Evolutionary conservation across 2,329 filamentous ascomycete species (phyloP).

Genomic region (Cladophialophora yegresii): DNA sequence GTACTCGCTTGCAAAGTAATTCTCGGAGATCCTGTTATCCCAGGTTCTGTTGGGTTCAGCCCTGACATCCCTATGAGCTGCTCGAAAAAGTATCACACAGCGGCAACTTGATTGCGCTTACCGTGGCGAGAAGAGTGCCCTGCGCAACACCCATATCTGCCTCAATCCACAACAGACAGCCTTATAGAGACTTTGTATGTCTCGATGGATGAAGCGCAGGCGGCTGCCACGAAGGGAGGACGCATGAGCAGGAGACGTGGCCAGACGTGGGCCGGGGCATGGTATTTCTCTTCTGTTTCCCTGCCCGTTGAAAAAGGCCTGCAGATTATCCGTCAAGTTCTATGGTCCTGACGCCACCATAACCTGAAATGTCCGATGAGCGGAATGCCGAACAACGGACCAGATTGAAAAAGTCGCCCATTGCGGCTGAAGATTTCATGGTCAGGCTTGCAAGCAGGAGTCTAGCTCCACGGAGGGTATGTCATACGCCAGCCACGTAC

Average conservation of each 20-base stretch:
- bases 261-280: background rate
- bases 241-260: conserved; percentile 1
- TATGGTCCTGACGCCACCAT: conserved; percentile 1
- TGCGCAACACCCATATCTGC: background rate
- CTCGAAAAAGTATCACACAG: background rate
- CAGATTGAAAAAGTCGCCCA: background rate
- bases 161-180: background rate
- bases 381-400: background rate
- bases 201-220: background rate
- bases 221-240: background rate
- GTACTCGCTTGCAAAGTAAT: background rate
- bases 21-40: background rate
- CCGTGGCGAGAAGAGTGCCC: background rate
- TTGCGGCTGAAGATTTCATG: background rate
- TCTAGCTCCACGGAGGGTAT: background rate
- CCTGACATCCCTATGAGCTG: background rate
- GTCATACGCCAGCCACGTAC: conserved; percentile 3
- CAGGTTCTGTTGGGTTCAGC: background rate
- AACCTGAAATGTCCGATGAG: background rate
- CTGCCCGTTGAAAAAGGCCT: background rate
- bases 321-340: conserved; percentile 3
- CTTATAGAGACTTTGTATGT: no score
- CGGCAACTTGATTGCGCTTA: background rate
- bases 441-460: background rate
- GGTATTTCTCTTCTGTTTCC: background rate